Evolutionary conservation across 1,284 basidiomycete genomes (phyloP).

Genomic region (Heterobasidion annosum): DNA sequence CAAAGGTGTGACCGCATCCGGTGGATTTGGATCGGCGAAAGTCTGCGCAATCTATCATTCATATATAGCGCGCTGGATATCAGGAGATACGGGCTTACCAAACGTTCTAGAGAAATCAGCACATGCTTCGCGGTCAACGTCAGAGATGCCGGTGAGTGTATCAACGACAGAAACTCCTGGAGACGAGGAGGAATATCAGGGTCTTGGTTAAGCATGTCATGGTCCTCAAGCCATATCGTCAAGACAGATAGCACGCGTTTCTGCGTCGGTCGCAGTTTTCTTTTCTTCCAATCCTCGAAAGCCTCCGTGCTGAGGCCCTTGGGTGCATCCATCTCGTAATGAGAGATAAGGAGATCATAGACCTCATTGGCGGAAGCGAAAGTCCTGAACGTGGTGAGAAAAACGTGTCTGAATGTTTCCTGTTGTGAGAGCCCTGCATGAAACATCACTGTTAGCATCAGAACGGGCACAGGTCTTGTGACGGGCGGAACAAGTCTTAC

Average conservation of each 20-base stretch:
- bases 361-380: conserved; percentile 64
- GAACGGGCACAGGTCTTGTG: not conserved
- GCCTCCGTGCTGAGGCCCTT: conserved; percentile 40
- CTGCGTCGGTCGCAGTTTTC: conserved; percentile 47
- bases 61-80: not conserved
- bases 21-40: conserved; percentile 9
- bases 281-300: conserved; percentile 56
- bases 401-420: conserved; percentile 50
- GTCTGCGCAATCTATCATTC: conserved; percentile 3
- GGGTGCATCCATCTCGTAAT: conserved; percentile 52
- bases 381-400: conserved; percentile 74
- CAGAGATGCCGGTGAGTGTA: conserved; percentile 32
- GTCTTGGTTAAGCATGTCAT: conserved; percentile 54
- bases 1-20: conserved; percentile 9
- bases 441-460: not conserved
- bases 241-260: conserved; percentile 48
- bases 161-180: conserved; percentile 42
- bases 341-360: conserved; percentile 57
- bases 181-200: conserved; percentile 47
- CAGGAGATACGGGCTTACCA: conserved; percentile 29
- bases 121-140: conserved; percentile 40
- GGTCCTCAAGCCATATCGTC: conserved; percentile 51
- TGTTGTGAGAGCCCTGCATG: conserved; percentile 28
- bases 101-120: conserved; percentile 40
- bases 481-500: conserved; percentile 25